Base-by-base conservation (phyloP, 208 protist species). In the Acanthamoeba polyphaga region DNA sequence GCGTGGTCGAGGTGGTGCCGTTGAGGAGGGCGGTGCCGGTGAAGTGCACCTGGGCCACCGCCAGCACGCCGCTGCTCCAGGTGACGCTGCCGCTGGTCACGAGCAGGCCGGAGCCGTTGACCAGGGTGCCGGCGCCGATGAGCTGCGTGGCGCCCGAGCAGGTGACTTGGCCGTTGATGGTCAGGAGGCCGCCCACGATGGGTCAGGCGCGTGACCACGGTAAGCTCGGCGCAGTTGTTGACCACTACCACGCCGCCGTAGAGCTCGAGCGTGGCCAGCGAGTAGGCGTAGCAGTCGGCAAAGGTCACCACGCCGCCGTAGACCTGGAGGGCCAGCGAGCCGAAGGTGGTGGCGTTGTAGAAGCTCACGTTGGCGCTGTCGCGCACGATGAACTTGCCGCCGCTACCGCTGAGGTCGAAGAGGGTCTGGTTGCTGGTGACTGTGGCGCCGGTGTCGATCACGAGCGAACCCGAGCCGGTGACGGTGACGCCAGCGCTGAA, bases 81-180 rank as follows among this genome's bases (percentile, higher is more conserved):
- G 29, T 38, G 78, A 87, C 9, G 51, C 51, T 87, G 78, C 78
- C 78, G 29, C 27, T 60, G 87, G 19, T 92, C 24, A 92, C 49
- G 46, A 87, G n/a, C 24, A 87, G 38, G 78, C 78, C 78, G 22
- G 78, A n/a, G 78, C 78, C 78, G 51, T 27, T 87, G 78, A 87
- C 29, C 78, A 87, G 15, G 24, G 78, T 51, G 78, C 78, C 78
- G 51, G 17, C 24, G 51, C 78, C 70, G 46, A 87, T 22, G 46
- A 87, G 38, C 38, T 43, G 38, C 13, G 51, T 24, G n/a, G 24
- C 58, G 60, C 87, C 87, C 13, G 72, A 13, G 64, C 32, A 49
- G 4, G 87, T 76, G 12, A 76, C 38, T 22, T 92, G 17, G 60
- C 87, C 87, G 60, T 43, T 60, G 17, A 76, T 32, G 43, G 17